Evolutionary conservation across 331 rosid genomes (phyloP).

Genomic region (Telfairia occidentalis): DNA sequence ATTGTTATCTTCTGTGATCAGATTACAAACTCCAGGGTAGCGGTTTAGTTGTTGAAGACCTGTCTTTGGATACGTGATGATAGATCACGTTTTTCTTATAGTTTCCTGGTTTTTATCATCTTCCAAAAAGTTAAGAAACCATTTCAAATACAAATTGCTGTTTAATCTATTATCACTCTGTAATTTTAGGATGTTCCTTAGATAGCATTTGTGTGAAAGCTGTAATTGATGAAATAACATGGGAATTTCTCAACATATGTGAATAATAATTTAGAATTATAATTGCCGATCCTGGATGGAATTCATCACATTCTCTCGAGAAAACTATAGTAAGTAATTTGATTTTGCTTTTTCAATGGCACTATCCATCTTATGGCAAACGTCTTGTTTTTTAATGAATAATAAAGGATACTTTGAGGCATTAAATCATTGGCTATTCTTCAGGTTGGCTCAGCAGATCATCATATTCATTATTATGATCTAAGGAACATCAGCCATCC

Average conservation of each 20-base stretch:
- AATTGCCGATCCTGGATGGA: background rate
- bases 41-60: background rate
- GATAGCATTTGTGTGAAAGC: background rate
- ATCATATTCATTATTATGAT: conserved; percentile 91
- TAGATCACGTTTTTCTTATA: background rate
- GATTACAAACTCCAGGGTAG: background rate
- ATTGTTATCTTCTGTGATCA: background rate
- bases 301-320: background rate
- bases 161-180: background rate
- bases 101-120: background rate
- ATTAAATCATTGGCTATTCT: conserved; percentile 10
- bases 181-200: conserved; percentile 1
- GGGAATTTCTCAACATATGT: background rate
- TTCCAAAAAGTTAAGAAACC: background rate
- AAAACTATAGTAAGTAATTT: background rate
- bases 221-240: background rate
- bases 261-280: background rate
- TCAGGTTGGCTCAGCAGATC: conserved; percentile 97
- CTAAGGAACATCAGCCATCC: conserved; percentile 72
- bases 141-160: background rate
- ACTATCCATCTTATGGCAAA: background rate
- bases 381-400: background rate
- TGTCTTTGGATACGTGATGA: background rate
- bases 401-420: background rate
- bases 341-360: background rate